Base-by-base conservation (phyloP, 371 early-diverging fungal genomes). In the Lichtheimia ramosa region DNA sequence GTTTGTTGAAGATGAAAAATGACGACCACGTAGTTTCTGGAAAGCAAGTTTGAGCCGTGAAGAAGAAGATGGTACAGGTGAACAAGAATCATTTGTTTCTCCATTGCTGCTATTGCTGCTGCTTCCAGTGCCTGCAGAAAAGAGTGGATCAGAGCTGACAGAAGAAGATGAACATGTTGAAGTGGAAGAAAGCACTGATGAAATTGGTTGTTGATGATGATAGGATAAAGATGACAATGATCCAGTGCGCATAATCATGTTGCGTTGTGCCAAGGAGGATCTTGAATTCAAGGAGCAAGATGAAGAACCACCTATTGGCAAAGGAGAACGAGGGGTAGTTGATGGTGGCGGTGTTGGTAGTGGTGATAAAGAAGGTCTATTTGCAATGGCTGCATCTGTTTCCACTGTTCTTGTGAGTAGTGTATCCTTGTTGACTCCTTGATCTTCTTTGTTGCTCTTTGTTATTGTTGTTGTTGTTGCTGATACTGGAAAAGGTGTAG, bases 11-110 rank as follows among this genome's bases (percentile, higher is more conserved):
- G 34, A 2, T 8, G 8, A 8, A 8, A 10, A 23, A 34, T 13
- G 27, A 40, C 43, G 25, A 24, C 24, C 46, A 24, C 58, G 58
- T 3, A 62, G 23, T 50, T 56, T 56, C 20, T 53, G 42, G 34
- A 63, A 53, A 13, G 63, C 63, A 18, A 48, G 34, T n/a, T 51
- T 23, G 16, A 62, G 43, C 12, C 62, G 54, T 14, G 63, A 62
- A 14, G 52, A 43, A 13, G 46, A 21, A 16, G n/a, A 25, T 25
- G 51, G 51, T n/a, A 24, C 51, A 25, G 51, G 51, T 25, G 51
- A 51, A n/a, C 14, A 34, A 8, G 34, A 34, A 34, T 34, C 34
- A 34, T 34, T 34, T 6, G 34, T 8, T 34, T 34, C 34, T 34
- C 34, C 34, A 34, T 34, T 34, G 34, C 23, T 21, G 51, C 27